These are phyloP conservation scores for Cokeromyces recurvatus DNA, from an alignment of 371 early-diverging fungal species.

Conservation along the genomic window DNA sequence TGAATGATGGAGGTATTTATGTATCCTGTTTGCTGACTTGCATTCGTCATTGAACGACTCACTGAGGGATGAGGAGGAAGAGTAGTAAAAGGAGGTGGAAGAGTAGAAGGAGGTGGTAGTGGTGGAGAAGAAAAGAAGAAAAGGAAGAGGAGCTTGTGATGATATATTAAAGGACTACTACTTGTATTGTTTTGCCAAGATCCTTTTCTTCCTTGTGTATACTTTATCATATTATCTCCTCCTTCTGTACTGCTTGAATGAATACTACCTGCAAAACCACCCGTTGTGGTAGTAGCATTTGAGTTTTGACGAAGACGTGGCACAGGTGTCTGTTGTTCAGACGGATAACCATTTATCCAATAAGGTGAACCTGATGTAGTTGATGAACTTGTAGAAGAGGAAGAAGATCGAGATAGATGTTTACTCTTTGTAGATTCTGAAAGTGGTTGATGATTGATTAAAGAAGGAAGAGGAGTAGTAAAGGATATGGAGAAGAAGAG, in stretches of 20 bases:
- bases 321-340: neutral
- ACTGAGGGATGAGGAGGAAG: neutral
- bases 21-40: constrained; percentile 12
- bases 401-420: constrained; percentile 18
- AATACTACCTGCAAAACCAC: too few relatives aligned
- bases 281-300: constrained; percentile 5
- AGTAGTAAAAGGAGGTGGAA: too few relatives aligned
- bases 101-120: constrained; percentile 6
- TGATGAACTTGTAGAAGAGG: constrained; percentile 14
- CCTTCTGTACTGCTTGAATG: constrained; percentile 19
- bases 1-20: constrained; percentile 22
- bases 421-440: too few relatives aligned
- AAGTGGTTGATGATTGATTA: too few relatives aligned
- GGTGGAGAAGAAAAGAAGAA: neutral
- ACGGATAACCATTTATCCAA: constrained; percentile 6
- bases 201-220: constrained; percentile 11
- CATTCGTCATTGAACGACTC: constrained; percentile 5
- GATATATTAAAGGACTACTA: neutral
- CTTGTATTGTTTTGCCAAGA: constrained; percentile 12
- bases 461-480: neutral
- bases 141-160: neutral
- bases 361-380: constrained; percentile 6
- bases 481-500: constrained; percentile 11
- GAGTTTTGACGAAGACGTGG: constrained; percentile 22
- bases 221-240: neutral